A percentile compares a stretch with the other conserved stretches of the same genome.
Evolutionary conservation across 768 basidiomycete species (phyloP).

Genomic region (Paxillus involutus): DNA sequence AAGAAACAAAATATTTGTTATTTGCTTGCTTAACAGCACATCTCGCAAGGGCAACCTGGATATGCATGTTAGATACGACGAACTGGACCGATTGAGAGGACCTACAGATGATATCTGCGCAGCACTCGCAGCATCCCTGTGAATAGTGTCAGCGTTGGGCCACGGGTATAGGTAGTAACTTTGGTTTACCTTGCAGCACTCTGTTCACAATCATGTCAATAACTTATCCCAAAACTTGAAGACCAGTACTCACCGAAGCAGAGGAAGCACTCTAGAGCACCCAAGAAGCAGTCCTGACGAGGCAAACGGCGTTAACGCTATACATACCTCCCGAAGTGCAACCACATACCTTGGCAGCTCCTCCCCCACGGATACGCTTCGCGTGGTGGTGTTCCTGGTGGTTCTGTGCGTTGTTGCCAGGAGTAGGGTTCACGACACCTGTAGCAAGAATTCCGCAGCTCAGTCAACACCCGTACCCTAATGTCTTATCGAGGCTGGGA

Average conservation of each 20-base stretch:
- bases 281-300: conserved; percentile 66
- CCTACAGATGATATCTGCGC: conserved; percentile 71
- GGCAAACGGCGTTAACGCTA: neutral
- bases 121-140: conserved; percentile 70
- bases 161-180: neutral
- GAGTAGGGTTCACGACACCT: conserved; percentile 50
- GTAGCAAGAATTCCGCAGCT: neutral
- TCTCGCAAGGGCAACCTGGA: conserved; percentile 77
- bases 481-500: neutral
- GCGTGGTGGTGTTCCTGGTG: conserved; percentile 45
- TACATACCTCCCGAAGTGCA: neutral
- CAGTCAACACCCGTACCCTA: neutral
- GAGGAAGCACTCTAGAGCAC: conserved; percentile 61
- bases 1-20: conserved; percentile 1
- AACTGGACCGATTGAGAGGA: neutral
- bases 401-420: conserved; percentile 36
- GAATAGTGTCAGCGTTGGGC: neutral
- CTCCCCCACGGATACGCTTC: conserved; percentile 67
- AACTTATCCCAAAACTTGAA: neutral
- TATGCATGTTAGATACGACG: conserved; percentile 1
- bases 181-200: conserved; percentile 64
- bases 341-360: conserved; percentile 56
- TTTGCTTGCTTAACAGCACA: conserved; percentile 54
- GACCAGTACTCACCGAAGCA: conserved; percentile 58
- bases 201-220: conserved; percentile 31